A percentile compares a stretch with the other conserved stretches of the same genome.
Evolutionary conservation across 2,329 filamentous ascomycete genomes (phyloP).

Genomic region (Knufia petricola): DNA sequence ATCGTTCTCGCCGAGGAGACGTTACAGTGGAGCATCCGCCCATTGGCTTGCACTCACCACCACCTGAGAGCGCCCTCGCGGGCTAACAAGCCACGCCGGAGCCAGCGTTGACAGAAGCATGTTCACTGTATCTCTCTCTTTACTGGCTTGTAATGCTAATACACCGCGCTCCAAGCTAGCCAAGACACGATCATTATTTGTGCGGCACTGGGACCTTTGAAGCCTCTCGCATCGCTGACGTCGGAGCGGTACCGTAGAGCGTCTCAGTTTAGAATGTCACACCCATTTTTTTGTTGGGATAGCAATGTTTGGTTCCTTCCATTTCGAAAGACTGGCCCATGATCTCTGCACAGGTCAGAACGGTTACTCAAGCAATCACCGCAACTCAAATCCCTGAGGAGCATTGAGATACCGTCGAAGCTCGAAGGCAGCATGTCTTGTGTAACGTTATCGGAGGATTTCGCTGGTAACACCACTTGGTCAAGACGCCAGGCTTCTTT

Average conservation of each 20-base stretch:
- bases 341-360: not conserved
- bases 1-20: slow-evolving; percentile 7
- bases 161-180: not conserved
- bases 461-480: slow-evolving; percentile 5
- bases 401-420: slow-evolving; percentile 7
- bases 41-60: slow-evolving; percentile 1
- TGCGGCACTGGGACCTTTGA: not conserved
- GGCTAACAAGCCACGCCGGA: slow-evolving; percentile 8
- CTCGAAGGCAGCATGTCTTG: slow-evolving; percentile 2
- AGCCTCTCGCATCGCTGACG: not conserved
- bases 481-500: slow-evolving; percentile 4
- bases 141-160: slow-evolving; percentile 7
- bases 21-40: not conserved
- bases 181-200: slow-evolving; percentile 2
- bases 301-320: not conserved
- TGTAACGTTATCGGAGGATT: slow-evolving; percentile 9
- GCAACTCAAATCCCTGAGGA: slow-evolving; percentile 7
- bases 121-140: not conserved
- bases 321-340: not conserved
- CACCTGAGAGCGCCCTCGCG: slow-evolving; percentile 3
- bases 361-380: slow-evolving; percentile 7
- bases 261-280: not conserved
- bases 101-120: not conserved
- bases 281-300: not conserved
- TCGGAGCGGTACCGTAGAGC: not conserved